These are phyloP conservation scores for Penicillium pulvis DNA, from an alignment of 495 filamentous ascomycete genomes.

Conservation along the genomic window DNA sequence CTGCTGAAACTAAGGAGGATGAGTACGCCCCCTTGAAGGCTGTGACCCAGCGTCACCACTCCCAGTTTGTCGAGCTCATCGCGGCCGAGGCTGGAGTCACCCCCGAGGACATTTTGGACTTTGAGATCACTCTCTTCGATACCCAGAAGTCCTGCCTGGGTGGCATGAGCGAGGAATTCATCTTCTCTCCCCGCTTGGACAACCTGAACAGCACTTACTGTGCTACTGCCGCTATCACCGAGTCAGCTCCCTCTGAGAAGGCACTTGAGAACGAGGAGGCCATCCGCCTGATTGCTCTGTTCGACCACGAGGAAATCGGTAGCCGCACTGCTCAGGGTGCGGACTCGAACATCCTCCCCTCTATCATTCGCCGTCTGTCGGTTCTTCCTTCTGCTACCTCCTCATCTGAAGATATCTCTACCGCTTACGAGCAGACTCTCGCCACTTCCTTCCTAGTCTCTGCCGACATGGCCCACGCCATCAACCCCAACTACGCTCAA, in stretches of 20 bases:
- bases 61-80: conserved; percentile 80
- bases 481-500: conserved; percentile 88
- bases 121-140: conserved; percentile 94
- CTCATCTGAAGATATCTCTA: conserved; percentile 55
- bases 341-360: conserved; percentile 86
- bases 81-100: conserved; percentile 74
- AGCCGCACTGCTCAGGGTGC: conserved; percentile 90
- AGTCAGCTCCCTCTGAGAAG: conserved; percentile 63
- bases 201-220: conserved; percentile 97
- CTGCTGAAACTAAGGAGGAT: conserved; percentile 38
- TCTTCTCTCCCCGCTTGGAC: conserved; percentile 90
- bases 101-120: conserved; percentile 78
- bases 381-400: conserved; percentile 62
- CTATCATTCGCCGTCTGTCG: conserved; percentile 84
- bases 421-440: conserved; percentile 91
- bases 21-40: conserved; percentile 69
- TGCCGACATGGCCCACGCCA: conserved; percentile 94
- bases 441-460: conserved; percentile 92
- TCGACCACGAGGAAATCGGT: conserved; percentile 98
- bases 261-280: conserved; percentile 71
- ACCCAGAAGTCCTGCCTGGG: conserved; percentile 88
- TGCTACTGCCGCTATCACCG: conserved; percentile 75
- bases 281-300: conserved; percentile 88
- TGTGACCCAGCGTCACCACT: conserved; percentile 84
- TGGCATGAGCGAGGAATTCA: conserved; percentile 89